Base-by-base conservation (phyloP, 805 yeast species). In the Kluyveromyces starmeri region DNA sequence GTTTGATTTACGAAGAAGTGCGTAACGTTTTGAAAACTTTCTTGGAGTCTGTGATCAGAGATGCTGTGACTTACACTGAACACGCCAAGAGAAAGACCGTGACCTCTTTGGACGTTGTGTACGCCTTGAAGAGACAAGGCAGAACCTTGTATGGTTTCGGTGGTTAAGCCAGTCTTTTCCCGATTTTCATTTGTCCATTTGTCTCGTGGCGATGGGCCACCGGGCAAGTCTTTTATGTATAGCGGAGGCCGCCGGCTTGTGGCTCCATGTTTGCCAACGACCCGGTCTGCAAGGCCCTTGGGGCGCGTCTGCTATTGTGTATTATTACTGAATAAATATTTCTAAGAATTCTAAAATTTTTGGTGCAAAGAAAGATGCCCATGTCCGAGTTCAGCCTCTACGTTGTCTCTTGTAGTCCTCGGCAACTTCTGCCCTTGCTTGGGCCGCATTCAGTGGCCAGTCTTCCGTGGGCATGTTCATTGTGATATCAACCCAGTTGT, bases 81-180 rank as follows among this genome's bases (percentile, higher is more conserved):
- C 97, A 89, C 81, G 98, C 97, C 59, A 92, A 92, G 92, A 86
- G 98, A 81, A 89, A 89, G 86, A 92, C 98, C 50, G 97, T 89
- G 58, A 89, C 98, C 54, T 88, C 98, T 45, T 78, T 89, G 62
- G 98, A 89, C 65, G 97, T 89, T 55, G 97, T 89, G 59, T 89
- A 89, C 69, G 97, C 97, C 59, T 83, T 89, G 72, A 89, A 89
- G 92, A 86, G 97, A 81, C 96, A 92, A 77, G 98, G 98, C 64
- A 83, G 97, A 75, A 92, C 97, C 72, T 80, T 92, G 68, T 89
- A 89, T 67, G 97, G 97, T 88, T 92, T 89, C 83, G 97, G 97
- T 75, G 96, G 96, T 80, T 89, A 23, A 23, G 13, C 23, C 8
- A 20, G 23, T n/a, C n/a, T n/a, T n/a, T n/a, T n/a, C n/a, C n/a